Evolutionary conservation across 75 land plant genomes (phyloP).

Genomic region (Cunninghamia lanceolata): DNA sequence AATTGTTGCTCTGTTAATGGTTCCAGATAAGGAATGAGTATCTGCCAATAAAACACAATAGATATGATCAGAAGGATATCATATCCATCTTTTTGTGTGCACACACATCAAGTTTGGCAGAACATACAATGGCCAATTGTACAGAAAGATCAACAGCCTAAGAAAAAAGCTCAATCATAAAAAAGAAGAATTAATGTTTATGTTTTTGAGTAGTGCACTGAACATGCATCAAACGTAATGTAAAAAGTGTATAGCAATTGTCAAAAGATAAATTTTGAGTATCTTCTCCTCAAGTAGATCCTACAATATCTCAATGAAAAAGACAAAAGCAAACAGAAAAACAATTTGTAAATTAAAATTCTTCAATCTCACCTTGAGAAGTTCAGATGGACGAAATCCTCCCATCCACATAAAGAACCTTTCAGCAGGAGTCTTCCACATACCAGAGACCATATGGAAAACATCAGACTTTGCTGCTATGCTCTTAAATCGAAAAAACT

Average conservation of each 20-base stretch:
- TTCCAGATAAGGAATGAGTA: constrained; percentile 59
- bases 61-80: not conserved
- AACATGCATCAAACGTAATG: not conserved
- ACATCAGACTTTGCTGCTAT: constrained; percentile 69
- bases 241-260: not conserved
- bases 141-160: not conserved
- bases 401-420: constrained; percentile 73
- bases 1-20: constrained; percentile 69
- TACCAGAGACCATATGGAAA: constrained; percentile 65
- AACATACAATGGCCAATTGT: not conserved
- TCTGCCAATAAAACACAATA: constrained; percentile 30
- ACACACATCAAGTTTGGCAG: not conserved
- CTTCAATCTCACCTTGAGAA: constrained; percentile 49
- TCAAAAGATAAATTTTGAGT: not conserved
- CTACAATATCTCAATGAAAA: not conserved
- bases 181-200: not conserved
- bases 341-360: not conserved
- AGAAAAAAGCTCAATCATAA: not conserved
- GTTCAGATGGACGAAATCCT: constrained; percentile 72
- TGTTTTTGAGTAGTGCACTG: not conserved
- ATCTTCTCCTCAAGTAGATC: not conserved
- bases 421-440: constrained; percentile 82
- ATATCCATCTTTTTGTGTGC: not conserved
- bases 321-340: constrained; percentile 2
- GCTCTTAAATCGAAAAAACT: constrained; percentile 57